Evolutionary conservation across 768 basidiomycete genomes (phyloP).

Genomic region (Boletus tomentosulus): DNA sequence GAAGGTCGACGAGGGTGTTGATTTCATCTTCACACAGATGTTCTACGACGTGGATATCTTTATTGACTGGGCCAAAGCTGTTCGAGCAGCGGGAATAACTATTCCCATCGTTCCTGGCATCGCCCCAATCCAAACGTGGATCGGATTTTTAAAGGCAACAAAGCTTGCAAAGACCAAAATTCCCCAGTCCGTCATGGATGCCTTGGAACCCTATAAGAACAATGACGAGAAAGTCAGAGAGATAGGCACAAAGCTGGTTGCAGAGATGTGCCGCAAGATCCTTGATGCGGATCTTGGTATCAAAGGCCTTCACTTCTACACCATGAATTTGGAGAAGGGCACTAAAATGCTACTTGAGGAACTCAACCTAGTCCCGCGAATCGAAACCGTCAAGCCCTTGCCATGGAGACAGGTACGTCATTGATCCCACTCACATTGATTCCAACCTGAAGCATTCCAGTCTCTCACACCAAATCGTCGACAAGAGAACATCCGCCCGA

Average conservation of each 20-base stretch:
- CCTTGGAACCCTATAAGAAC: constrained; percentile 81
- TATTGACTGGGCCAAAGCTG: constrained; percentile 82
- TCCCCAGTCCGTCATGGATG: constrained; percentile 70
- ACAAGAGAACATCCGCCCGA: constrained; percentile 90
- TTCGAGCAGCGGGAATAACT: constrained; percentile 81
- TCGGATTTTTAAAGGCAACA: constrained; percentile 85
- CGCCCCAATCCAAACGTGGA: constrained; percentile 95
- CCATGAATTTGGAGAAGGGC: constrained; percentile 95
- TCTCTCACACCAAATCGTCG: constrained; percentile 91
- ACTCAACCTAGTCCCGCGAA: constrained; percentile 78
- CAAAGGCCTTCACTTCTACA: constrained; percentile 91
- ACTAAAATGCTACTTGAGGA: constrained; percentile 95
- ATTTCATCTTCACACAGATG: constrained; percentile 98
- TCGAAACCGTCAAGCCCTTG: constrained; percentile 90
- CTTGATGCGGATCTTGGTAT: constrained; percentile 77
- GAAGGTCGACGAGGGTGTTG: constrained; percentile 85
- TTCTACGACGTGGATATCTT: constrained; percentile 94
- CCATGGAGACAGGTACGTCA: constrained; percentile 88
- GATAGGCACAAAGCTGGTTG: constrained; percentile 91
- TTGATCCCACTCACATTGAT: neutral
- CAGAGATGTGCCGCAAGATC: constrained; percentile 89
- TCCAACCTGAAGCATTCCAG: constrained; percentile 34
- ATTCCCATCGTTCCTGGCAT: constrained; percentile 92
- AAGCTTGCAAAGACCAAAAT: constrained; percentile 74
- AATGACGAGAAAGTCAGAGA: constrained; percentile 91